Percentiles rank a stretch among this genome's conserved stretches.
Conservation (phyloP, 768 basidiomycete genomes). For the Megacollybia marginata region DNA sequence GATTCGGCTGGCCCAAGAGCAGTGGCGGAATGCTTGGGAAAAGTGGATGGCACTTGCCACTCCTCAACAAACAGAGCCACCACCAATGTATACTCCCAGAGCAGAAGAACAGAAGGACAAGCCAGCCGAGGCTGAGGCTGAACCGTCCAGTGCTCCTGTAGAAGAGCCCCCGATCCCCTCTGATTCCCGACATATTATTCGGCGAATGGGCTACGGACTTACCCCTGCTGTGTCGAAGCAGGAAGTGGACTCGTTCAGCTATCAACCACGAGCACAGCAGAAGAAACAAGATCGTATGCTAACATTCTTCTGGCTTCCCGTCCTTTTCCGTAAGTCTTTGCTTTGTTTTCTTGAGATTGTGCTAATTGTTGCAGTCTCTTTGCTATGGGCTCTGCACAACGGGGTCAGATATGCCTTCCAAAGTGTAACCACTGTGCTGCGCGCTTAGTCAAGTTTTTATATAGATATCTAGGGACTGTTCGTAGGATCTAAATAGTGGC, state of each 20-base stretch:
- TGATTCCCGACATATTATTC: slow-evolving; percentile 21
- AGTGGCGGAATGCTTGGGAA: slow-evolving; percentile 63
- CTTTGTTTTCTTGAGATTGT: not conserved
- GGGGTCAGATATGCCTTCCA: slow-evolving; percentile 46
- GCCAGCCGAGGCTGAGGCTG: slow-evolving; percentile 7
- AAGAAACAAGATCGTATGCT: slow-evolving; percentile 86
- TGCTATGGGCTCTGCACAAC: slow-evolving; percentile 54
- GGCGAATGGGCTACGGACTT: not conserved
- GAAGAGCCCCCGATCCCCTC: slow-evolving; percentile 15
- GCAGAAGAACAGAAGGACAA: slow-evolving; percentile 16
- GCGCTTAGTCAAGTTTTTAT: too few relatives aligned
- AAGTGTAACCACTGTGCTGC: slow-evolving; percentile 26
- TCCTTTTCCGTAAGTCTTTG: slow-evolving; percentile 59
- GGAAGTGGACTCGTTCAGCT: slow-evolving; percentile 63
- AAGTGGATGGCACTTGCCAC: slow-evolving; percentile 60
- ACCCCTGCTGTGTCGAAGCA: slow-evolving; percentile 42
- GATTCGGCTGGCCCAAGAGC: slow-evolving; percentile 47
- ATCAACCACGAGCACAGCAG: slow-evolving; percentile 49
- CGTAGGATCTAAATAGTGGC: too few relatives aligned
- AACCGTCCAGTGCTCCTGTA: slow-evolving; percentile 11
- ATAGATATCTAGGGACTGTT: too few relatives aligned
- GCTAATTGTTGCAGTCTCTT: slow-evolving; percentile 35
- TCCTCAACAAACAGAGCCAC: slow-evolving; percentile 42
- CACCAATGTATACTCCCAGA: slow-evolving; percentile 69
- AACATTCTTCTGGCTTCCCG: slow-evolving; percentile 79